Base-by-base conservation (phyloP, 495 filamentous ascomycete genomes). In the Penicillium longicatenatum region DNA sequence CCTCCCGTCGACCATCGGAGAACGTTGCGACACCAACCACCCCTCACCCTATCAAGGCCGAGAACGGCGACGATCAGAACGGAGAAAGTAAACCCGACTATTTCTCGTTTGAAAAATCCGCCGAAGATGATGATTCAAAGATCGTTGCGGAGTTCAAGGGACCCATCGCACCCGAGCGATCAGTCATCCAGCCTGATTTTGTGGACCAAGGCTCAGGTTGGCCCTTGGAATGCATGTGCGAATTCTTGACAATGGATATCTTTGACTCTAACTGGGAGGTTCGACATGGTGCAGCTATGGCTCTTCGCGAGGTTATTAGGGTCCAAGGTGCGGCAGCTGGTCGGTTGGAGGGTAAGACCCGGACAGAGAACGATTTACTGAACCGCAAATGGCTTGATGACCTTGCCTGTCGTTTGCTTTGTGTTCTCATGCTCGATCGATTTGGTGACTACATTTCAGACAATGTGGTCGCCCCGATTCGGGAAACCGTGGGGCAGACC, bases 371-470 rank as follows among this genome's bases (percentile, higher is more conserved):
- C 66, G 82, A 96, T 69, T 60, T 70, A 2, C 75, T 90, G 22
- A 98, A 97, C 62, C 82, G 84, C 50, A 82, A 79, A 70, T 98
- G 91, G 91, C 79, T 97, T 16, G 90, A 97, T 67, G 94, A 98
- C 63, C 79, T 98, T 37, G 91, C 93, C 16, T 97, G 93, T 67
- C 88, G 92, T 31, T 77, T 98, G 22, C 90, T 91, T 66, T 96
- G 91, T 70, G 92, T 98, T 50, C 88, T 98, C 59, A 97, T 98
- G 88, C 85, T 98, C 1, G 94, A 98, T 73, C 86, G 92, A 49
- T 98, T 98, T 64, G 96, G 92, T 47, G 94, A 98, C 70, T 98
- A 97, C 73, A 92, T 95, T 54, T 96, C 93, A 7, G 94, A 98
- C 70, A 98, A 90, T 54, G 95, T 94, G 6, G 91, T 98, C 37